A percentile compares a stretch with the other conserved stretches of the same genome.
Conservation (phyloP, 1,284 basidiomycete genomes). For the Limonomyces culmigenus region DNA sequence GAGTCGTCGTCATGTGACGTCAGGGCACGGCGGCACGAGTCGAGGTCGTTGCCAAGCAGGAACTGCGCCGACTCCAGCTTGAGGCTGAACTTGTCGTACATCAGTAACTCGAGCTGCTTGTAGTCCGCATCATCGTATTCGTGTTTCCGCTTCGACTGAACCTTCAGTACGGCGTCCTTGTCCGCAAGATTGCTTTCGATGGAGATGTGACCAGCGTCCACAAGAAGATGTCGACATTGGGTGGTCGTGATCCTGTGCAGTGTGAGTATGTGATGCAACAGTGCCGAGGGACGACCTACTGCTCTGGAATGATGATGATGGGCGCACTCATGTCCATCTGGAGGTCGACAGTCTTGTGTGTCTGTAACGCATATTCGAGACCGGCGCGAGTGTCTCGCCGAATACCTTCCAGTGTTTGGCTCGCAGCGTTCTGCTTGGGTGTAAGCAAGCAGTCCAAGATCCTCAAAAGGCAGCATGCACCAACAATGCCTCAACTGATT, state of each 20-base stretch:
- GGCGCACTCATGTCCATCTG: slow-evolving; percentile 96
- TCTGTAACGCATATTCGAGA: slow-evolving; percentile 84
- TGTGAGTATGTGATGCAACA: slow-evolving; percentile 2
- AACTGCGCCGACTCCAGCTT: slow-evolving; percentile 89
- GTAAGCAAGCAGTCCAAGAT: slow-evolving; percentile 4
- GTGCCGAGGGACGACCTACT: slow-evolving; percentile 27
- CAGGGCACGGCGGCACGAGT: slow-evolving; percentile 69
- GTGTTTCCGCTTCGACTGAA: slow-evolving; percentile 76
- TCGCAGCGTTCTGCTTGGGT: slow-evolving; percentile 75
- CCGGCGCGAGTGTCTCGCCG: slow-evolving; percentile 92
- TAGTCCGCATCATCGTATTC: slow-evolving; percentile 88
- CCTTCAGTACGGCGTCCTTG: slow-evolving; percentile 65
- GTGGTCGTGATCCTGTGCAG: slow-evolving; percentile 50
- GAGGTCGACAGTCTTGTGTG: slow-evolving; percentile 91
- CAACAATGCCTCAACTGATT: slow-evolving; percentile 83
- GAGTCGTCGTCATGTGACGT: slow-evolving; percentile 37
- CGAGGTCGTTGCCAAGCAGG: slow-evolving; percentile 75
- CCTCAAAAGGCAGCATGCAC: slow-evolving; percentile 23
- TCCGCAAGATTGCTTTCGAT: slow-evolving; percentile 84
- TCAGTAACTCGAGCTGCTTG: slow-evolving; percentile 74
- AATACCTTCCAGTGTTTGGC: slow-evolving; percentile 87
- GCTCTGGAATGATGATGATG: slow-evolving; percentile 93
- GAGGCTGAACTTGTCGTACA: slow-evolving; percentile 90
- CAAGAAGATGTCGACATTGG: slow-evolving; percentile 74
- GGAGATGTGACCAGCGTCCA: slow-evolving; percentile 95